Conservation (phyloP, 768 basidiomycete genomes). For the Cytidiella melzeri region DNA sequence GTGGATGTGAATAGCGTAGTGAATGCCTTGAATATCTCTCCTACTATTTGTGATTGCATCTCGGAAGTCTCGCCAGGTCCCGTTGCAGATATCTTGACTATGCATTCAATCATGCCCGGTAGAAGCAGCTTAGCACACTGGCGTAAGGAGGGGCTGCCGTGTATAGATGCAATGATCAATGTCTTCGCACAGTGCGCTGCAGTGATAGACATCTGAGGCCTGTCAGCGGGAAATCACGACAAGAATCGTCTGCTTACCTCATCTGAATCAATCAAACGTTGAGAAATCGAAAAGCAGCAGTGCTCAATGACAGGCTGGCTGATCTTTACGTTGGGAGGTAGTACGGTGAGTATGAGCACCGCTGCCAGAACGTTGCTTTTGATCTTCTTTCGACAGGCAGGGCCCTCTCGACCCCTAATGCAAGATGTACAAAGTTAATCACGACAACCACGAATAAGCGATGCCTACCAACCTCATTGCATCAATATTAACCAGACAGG, state of each 20-base stretch:
- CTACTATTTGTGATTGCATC: slow-evolving; percentile 52
- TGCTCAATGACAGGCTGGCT: slow-evolving; percentile 77
- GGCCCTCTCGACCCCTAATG: slow-evolving; percentile 72
- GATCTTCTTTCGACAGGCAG: slow-evolving; percentile 72
- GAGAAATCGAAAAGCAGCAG: slow-evolving; percentile 75
- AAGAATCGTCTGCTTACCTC: slow-evolving; percentile 63
- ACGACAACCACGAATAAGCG: neutral
- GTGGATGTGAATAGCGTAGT: slow-evolving; percentile 53
- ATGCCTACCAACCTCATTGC: slow-evolving; percentile 73
- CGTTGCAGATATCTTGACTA: slow-evolving; percentile 65
- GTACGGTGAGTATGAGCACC: slow-evolving; percentile 77
- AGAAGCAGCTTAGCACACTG: slow-evolving; percentile 68
- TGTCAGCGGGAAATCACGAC: no score
- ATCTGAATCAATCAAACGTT: slow-evolving; percentile 63
- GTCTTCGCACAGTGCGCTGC: slow-evolving; percentile 90
- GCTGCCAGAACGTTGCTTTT: slow-evolving; percentile 87
- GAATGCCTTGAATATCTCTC: slow-evolving; percentile 82
- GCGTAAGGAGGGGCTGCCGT: slow-evolving; percentile 60
- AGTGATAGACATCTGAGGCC: slow-evolving; percentile 62
- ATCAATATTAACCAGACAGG: slow-evolving; percentile 81
- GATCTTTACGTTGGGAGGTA: slow-evolving; percentile 61
- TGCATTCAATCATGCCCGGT: slow-evolving; percentile 75
- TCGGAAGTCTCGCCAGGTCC: slow-evolving; percentile 53
- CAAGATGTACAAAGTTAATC: neutral
- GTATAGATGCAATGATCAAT: slow-evolving; percentile 62